Evolutionary conservation across 306 rosid genomes (phyloP), one percentile per base, ranked within the genome.

Genomic region (Ormosia emarginata): DNA sequence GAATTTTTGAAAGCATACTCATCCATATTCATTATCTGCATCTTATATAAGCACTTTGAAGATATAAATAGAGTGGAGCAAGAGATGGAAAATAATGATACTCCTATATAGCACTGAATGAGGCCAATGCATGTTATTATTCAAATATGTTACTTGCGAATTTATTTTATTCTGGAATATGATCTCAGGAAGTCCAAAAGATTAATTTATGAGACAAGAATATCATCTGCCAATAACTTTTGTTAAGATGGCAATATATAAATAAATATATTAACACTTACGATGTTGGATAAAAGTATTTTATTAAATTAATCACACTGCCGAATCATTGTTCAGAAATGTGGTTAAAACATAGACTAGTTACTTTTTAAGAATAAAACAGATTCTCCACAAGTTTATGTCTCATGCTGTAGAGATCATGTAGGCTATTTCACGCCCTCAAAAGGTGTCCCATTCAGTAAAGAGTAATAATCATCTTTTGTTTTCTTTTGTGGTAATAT

Each of bases 331-430:
- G 84, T 62, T 63, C 72, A 44, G 88, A 85, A 81, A 81, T 80
- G 90, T 90, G 92, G 72, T 30, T 3, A 47, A 74, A 89, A 82
- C 86, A 64, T 34, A 78, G 72, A 43, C 37, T 30, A 18, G 59
- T 79, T 33, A 66, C 73, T 32, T 74, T 68, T 33, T 24, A 65
- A 52, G 70, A 85, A 71, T 79, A 85, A 85, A 79, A 76, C 63
- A 79, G 85, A 89, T 85, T 84, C 89, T 81, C 94, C 92, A 88
- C 85, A 36, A 81, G 83, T 75, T 75, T 41, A 43, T 85, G 88
- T 85, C 81, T 67, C 81, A 3, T 5, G 15, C 33, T 9, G 6
- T 40, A 17, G 78, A 66, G 46, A 84, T 84, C 84, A 84, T 79
- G 66, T 29, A 49, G 79, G 50, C 57, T 73, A 72, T 30, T 67